These are phyloP conservation scores for Hypoxylon sp. DNA, from an alignment of 2,329 filamentous ascomycete species.

Conservation along the genomic window DNA sequence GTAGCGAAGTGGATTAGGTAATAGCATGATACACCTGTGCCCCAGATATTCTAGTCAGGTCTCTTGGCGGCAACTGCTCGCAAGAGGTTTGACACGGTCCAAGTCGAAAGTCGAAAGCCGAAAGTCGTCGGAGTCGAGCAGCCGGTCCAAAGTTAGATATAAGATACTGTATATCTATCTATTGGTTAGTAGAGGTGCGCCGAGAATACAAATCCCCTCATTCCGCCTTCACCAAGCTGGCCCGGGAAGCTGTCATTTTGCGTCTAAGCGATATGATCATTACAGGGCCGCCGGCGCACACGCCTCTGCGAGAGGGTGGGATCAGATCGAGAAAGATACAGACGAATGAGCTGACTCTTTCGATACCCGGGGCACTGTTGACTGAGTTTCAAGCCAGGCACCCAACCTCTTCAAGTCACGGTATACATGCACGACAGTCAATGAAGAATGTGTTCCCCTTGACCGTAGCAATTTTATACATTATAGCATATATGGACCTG, in stretches of 20 bases:
- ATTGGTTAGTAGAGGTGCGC: no score
- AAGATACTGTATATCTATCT: no score
- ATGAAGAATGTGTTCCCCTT: slow-evolving; percentile 17
- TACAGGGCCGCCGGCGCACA: slow-evolving; percentile 32
- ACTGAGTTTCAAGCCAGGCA: slow-evolving; percentile 33
- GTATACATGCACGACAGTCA: slow-evolving; percentile 31
- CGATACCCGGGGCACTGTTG: slow-evolving; percentile 24
- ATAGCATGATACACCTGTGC: no score
- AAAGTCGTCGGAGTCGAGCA: no score
- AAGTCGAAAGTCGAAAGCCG: no score
- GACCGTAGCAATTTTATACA: slow-evolving; percentile 27
- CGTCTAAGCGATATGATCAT: slow-evolving; percentile 36
- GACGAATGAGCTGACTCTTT: slow-evolving; percentile 32
- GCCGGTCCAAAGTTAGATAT: no score
- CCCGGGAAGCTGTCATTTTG: slow-evolving; percentile 34
- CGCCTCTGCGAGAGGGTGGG: slow-evolving; percentile 27
- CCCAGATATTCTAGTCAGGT: no score
- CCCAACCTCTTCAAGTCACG: slow-evolving; percentile 31
- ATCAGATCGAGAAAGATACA: slow-evolving; percentile 38
- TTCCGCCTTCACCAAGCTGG: no score
- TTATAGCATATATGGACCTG: slow-evolving; percentile 39
- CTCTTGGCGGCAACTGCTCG: no score
- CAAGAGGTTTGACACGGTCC: no score
- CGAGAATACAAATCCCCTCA: no score
- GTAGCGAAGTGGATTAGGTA: no score